These are phyloP conservation scores for Pestalotiopsis fici DNA, from an alignment of 2,329 filamentous ascomycete genomes.

Conservation along the genomic window DNA sequence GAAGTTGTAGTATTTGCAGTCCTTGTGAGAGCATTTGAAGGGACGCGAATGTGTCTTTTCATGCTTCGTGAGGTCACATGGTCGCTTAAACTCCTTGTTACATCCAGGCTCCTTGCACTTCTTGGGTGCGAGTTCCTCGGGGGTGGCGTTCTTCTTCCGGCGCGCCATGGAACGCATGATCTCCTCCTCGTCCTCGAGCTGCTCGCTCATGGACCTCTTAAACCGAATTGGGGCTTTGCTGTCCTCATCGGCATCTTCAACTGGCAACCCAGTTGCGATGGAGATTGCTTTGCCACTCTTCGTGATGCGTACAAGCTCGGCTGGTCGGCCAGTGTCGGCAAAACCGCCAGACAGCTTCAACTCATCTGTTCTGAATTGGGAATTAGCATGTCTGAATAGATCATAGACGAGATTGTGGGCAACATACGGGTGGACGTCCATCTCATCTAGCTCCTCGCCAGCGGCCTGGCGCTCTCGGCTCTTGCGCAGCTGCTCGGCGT, in stretches of 20 bases:
- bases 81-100: constrained; percentile 90
- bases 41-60: constrained; percentile 96
- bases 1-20: constrained; percentile 86
- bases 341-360: constrained; percentile 82
- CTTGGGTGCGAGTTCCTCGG: constrained; percentile 80
- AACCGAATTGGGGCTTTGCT: constrained; percentile 51
- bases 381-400: constrained; percentile 23
- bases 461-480: constrained; percentile 65
- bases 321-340: constrained; percentile 77
- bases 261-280: constrained; percentile 67
- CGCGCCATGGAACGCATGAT: constrained; percentile 92
- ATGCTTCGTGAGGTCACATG: constrained; percentile 97
- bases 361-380: constrained; percentile 55
- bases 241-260: constrained; percentile 54
- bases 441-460: constrained; percentile 51
- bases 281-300: constrained; percentile 80
- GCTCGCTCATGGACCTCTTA: constrained; percentile 69
- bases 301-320: constrained; percentile 80
- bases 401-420: constrained; percentile 13
- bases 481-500: constrained; percentile 81
- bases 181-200: constrained; percentile 76
- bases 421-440: constrained; percentile 61
- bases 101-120: constrained; percentile 76
- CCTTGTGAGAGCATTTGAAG: constrained; percentile 83
- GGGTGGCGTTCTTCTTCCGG: constrained; percentile 88